Evolutionary conservation across 257 asterid species (phyloP), one percentile per base, ranked within the genome.

Genomic region (Solanum infundibuliforme): DNA sequence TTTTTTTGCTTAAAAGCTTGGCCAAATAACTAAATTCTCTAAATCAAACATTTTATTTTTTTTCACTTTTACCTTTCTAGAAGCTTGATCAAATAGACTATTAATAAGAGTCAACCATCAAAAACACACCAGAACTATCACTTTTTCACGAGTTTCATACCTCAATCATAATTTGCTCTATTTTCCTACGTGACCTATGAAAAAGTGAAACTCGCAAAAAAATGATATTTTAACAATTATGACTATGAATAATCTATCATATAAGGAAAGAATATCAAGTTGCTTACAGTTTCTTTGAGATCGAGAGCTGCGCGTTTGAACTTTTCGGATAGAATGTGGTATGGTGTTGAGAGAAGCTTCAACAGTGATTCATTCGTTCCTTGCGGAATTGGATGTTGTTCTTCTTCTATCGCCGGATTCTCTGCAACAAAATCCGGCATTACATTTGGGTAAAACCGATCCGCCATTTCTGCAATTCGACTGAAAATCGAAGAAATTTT

Each of bases 381-480:
- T 55, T 89, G 96, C 12, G 89, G 83, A 52, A 29, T 25, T 32
- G 87, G 88, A 27, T 86, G 88, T 0, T 65, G 86, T 48, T 87
- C 86, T 38, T 85, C 90, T 52, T 89, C 90, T 29, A 16, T 83
- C 41, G 81, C 3, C 0, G 93, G 94, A 88, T 83, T 88, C 87
- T 95, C 98, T 8, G 88, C 91, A 25, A 94, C 88, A n/a, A 92
- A 94, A 86, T 95, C 95, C 6, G 98, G 98, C 94, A 95, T 94
- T 41, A 38, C 69, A 55, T 94, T 94, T 3, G 90, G 93, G 65
- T 92, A 94, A 85, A 43, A 95, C 52, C 95, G 93, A 75, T 93
- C 95, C 43, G 93, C 94, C 98, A 95, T 94, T 65, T 87, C 75
- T 35, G 29, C 20, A 46, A 43, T 38, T 27, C 8, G 1, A 8